Base-by-base conservation (phyloP, 164 flowering plant genomes). In the Saururus chinensis region DNA sequence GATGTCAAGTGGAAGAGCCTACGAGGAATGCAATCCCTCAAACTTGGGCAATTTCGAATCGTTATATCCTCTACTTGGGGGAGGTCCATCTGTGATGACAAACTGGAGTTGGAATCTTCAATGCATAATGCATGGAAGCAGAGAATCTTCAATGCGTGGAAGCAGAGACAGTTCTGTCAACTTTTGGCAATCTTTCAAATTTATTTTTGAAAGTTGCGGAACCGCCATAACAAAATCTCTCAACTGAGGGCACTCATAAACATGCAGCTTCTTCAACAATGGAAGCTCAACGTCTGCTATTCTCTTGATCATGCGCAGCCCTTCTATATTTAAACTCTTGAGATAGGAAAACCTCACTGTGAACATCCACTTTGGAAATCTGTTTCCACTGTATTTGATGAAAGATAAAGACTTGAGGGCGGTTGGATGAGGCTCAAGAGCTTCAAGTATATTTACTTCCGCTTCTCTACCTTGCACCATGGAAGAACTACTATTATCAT, bases 211-310 rank as follows among this genome's bases (percentile, higher is more conserved):
- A 64, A 24, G 74, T 72, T 23, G 70, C 76, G 24, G 1, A 25
- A 7, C 69, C 71, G 8, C 74, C 54, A 23, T n/a, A 24, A 24
- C 19, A 57, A 7, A 72, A 23, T 14, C 56, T 26, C 17, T 13
- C 19, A 56, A 70, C 22, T 0, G 73, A 68, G 45, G 45, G 45
- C 45, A 41, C 11, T 13, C 12, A 7, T 23, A 1, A 9, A 72
- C 49, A 4, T 5, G 9, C 1, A 72, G 64, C 0, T 30, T 14
- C 20, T 64, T 68, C 7, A 79, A 69, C 0, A n/a, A 60, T 1
- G 75, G 78, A 35, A 79, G 61, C 12, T 64, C 67, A 8, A 66
- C 17, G 75, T 49, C 16, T 76, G 82, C 24, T 72, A 54, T 23
- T 10, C 57, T 0, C 1, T 3, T 41, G 79, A 71, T 10, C 56